Base-by-base conservation (phyloP, 352 stramenopile species). In the Elongisporangium undulatum region DNA sequence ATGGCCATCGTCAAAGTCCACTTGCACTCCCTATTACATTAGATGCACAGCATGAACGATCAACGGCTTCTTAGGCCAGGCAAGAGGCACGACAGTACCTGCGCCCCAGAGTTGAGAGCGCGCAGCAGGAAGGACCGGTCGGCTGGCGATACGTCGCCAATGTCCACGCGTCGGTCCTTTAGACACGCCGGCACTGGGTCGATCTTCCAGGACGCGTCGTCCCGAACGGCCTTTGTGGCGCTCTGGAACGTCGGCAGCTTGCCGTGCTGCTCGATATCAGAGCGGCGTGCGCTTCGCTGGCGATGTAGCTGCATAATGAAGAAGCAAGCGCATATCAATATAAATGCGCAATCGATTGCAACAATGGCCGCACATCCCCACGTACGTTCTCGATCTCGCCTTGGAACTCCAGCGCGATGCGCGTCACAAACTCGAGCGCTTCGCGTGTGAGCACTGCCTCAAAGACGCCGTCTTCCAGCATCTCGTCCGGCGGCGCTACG, bases 21-120 rank as follows among this genome's bases (percentile, higher is more conserved):
- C 77, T 71, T 89, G 82, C n/a, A 89, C 82, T 45, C 77, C 79
- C 68, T 85, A 34, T 16, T 17, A 17, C n/a, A 41, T 13, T 9
- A 4, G 13, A 41, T n/a, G n/a, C n/a, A n/a, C n/a, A n/a, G n/a
- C n/a, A n/a, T n/a, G n/a, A n/a, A 34, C 24, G 7, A 34, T 34
- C 24, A 7, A 34, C 24, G 24, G 24, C 24, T 34, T 34, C 24
- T 41, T 4, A 41, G 29, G 5, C 13, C n/a, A n/a, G n/a, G n/a
- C n/a, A n/a, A n/a, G n/a, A 15, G 9, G 8, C 29, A 41, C 13
- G 29, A 15, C 12, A 19, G 24, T 20, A 82, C 78, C 71, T 92
- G 87, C n/a, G 94, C 94, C 20, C 93, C 94, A 34, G 83, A 97
- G 76, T 98, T 98, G 55, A 98, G 69, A 12, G 92, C 94, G 64